Evolutionary conservation across 768 basidiomycete species (phyloP), one percentile per base, ranked within the genome.

Genomic region (Calocybe cyanea): DNA sequence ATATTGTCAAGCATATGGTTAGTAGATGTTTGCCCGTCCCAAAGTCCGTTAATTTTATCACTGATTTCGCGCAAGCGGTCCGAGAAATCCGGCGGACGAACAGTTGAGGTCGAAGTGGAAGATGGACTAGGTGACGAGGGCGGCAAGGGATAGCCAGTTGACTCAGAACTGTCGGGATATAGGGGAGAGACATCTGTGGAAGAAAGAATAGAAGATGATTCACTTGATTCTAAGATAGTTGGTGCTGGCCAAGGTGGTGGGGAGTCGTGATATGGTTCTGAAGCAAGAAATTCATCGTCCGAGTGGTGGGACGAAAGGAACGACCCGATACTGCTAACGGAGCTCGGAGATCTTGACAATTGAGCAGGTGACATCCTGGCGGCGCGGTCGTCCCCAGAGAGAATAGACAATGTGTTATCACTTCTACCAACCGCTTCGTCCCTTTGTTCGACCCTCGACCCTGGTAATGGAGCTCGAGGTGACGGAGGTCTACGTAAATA

Each of bases 261-360:
- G n/a, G 62, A 63, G 28, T 37, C 50, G 17, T 41, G 48, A 30
- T 54, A 55, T 3, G 51, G 31, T 23, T 46, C 50, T 24, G 43
- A 39, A 7, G 20, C 45, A 25, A 58, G 21, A 30, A 35, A 33
- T 37, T 53, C 53, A 52, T 87, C 87, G 45, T 92, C 88, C 0
- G 89, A 91, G 51, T 90, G 83, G 50, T 86, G 84, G 1, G 76
- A 77, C 1, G 76, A 76, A 25, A 77, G 47, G 54, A 68, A 77
- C 0, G 72, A 76, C 0, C 56, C 54, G 20, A 69, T 59, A 45
- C 69, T 71, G 50, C 69, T 72, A 13, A 67, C 69, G 14, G 62
- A 66, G 51, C 71, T 75, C 2, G 66, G 61, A 7, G 65, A 61
- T 37, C 72, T 69, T 36, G 62, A 61, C 18, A 73, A 56, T 20